Conservation (phyloP, 139 green algal genomes). For the Chlamydomonas sphaeroides region DNA sequence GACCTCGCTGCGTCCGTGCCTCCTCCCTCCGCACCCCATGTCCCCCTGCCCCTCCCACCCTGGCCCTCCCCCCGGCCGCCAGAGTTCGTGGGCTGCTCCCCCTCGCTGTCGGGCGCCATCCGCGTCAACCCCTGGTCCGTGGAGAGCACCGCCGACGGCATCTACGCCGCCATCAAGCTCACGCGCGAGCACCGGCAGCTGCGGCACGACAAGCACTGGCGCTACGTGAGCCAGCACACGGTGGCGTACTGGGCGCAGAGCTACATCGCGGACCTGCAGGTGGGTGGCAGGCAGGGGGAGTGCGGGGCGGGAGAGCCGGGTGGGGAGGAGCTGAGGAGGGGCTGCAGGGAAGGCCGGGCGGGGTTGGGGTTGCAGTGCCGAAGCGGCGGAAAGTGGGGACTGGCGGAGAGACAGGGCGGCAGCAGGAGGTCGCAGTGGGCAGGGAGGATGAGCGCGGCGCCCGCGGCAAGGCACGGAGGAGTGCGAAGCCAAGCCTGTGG, state of each 20-base stretch:
- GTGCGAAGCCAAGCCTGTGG: no score
- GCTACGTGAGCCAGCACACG: conserved; percentile 94
- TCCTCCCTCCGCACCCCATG: background rate
- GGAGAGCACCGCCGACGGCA: conserved; percentile 88
- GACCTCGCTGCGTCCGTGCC: no score
- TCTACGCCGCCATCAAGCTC: conserved; percentile 85
- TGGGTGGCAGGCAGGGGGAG: background rate
- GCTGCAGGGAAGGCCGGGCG: background rate
- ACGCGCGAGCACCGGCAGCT: conserved; percentile 74
- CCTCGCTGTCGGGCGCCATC: conserved; percentile 91
- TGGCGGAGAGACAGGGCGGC: no score
- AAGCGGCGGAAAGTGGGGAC: no score
- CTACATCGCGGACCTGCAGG: conserved; percentile 82
- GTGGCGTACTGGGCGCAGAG: conserved; percentile 93
- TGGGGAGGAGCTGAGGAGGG: background rate
- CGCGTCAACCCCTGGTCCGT: conserved; percentile 98
- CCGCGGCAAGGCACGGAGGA: no score
- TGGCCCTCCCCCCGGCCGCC: background rate
- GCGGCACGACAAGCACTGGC: conserved; percentile 98
- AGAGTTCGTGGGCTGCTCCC: conserved; percentile 99
- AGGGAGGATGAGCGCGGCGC: no score
- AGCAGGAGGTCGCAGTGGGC: no score
- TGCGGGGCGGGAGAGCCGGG: background rate
- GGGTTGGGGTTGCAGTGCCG: background rate
- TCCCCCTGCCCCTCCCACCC: background rate